A percentile compares a stretch with the other conserved stretches of the same genome.
These are phyloP conservation scores for Tylopilus sp. DNA, from an alignment of 1,284 basidiomycete genomes.

Conservation along the genomic window DNA sequence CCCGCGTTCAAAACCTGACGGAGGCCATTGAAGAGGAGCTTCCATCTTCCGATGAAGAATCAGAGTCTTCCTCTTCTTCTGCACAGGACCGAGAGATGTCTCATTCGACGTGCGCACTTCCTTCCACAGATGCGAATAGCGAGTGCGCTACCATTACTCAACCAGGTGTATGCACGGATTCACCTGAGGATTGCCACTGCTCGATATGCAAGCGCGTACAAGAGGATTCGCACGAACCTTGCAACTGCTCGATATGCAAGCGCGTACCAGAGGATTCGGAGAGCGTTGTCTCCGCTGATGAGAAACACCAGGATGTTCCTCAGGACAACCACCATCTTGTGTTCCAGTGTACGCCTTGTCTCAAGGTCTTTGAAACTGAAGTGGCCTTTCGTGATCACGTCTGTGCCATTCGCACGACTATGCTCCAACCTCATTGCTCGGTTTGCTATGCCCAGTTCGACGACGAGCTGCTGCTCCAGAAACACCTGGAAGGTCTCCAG, in stretches of 20 bases:
- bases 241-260: conserved; percentile 11
- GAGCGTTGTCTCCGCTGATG: not conserved
- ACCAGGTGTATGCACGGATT: not conserved
- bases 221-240: conserved; percentile 3
- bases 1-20: not conserved
- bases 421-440: conserved; percentile 20
- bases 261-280: not conserved
- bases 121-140: not conserved
- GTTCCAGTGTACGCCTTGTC: conserved; percentile 19
- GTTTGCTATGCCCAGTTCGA: conserved; percentile 25
- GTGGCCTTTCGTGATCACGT: conserved; percentile 12
- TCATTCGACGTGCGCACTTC: conserved; percentile 1
- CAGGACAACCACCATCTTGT: not conserved
- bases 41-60: not conserved
- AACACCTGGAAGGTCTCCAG: conserved; percentile 17
- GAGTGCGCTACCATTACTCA: not conserved
- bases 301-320: not conserved
- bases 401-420: conserved; percentile 13
- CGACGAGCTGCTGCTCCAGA: conserved; percentile 16
- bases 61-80: not conserved
- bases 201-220: conserved; percentile 5
- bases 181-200: conserved; percentile 4
- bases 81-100: conserved; percentile 11
- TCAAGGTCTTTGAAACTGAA: conserved; percentile 15
- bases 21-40: not conserved